These are phyloP conservation scores for Gryganskiella cystojenkinii DNA, from an alignment of 192 early-diverging fungal species.

Conservation along the genomic window DNA sequence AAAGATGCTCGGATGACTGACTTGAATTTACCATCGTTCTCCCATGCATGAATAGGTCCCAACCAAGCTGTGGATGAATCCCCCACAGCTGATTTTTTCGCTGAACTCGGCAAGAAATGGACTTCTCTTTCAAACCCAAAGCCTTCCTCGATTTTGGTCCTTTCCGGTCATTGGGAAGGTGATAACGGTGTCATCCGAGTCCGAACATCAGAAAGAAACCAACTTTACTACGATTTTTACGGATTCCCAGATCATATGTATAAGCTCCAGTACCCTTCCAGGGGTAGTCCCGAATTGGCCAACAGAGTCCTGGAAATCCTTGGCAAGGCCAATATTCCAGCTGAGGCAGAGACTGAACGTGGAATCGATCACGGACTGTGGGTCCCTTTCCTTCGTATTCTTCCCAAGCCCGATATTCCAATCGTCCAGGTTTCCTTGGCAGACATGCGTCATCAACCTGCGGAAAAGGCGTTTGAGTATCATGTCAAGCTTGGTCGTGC, in stretches of 20 bases:
- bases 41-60: conserved; percentile 15
- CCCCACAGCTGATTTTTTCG: conserved; percentile 36
- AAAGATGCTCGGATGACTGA: background rate
- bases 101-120: conserved; percentile 39
- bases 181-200: conserved; percentile 28
- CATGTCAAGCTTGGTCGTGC: conserved; percentile 67
- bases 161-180: conserved; percentile 79
- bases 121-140: conserved; percentile 52
- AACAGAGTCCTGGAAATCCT: conserved; percentile 61
- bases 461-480: conserved; percentile 61
- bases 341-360: conserved; percentile 57
- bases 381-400: conserved; percentile 74
- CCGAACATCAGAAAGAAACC: conserved; percentile 57
- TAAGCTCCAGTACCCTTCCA: conserved; percentile 66
- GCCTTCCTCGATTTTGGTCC: conserved; percentile 70
- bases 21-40: background rate
- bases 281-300: conserved; percentile 63
- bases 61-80: conserved; percentile 52
- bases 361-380: conserved; percentile 80
- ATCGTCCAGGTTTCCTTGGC: conserved; percentile 74
- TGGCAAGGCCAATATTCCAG: conserved; percentile 52
- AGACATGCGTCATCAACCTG: conserved; percentile 30
- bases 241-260: conserved; percentile 70
- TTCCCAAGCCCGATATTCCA: conserved; percentile 65
- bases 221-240: conserved; percentile 76